phyloP scores from a whole-genome alignment of 179 eudicot species.

The Silene coronaria region DNA sequence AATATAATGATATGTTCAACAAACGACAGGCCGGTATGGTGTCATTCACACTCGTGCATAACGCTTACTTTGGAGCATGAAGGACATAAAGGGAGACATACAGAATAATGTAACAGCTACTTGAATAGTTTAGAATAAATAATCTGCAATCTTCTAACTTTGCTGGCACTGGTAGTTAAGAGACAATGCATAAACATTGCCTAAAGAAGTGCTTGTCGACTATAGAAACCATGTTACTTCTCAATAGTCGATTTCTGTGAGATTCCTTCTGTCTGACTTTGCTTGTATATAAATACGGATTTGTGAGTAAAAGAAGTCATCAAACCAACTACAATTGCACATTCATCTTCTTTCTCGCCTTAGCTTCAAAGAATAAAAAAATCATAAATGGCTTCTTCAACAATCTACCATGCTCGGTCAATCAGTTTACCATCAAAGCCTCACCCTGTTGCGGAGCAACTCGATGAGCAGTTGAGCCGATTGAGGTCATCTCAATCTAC shows the following conservation, averaged over 20 bases:
- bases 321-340: constrained; percentile 22
- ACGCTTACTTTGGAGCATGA: constrained; percentile 16
- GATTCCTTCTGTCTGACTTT: constrained; percentile 27
- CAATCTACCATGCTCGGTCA: constrained; percentile 29
- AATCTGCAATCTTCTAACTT: constrained; percentile 3
- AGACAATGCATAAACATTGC: constrained; percentile 22
- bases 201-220: constrained; percentile 7
- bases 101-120: neutral
- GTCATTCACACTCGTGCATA: constrained; percentile 11
- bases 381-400: constrained; percentile 28
- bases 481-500: constrained; percentile 32
- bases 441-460: constrained; percentile 28
- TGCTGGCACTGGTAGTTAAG: constrained; percentile 23
- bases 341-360: constrained; percentile 6
- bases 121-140: neutral
- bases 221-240: constrained; percentile 1
- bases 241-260: constrained; percentile 1
- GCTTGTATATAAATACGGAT: constrained; percentile 18
- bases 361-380: neutral
- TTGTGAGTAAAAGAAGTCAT: constrained; percentile 7
- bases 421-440: constrained; percentile 37
- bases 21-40: neutral
- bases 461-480: constrained; percentile 29
- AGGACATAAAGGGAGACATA: constrained; percentile 5
- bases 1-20: neutral